Evolutionary conservation across 441 rosid species (phyloP), one percentile per base, ranked within the genome.

Genomic region (Adansonia gregorii): DNA sequence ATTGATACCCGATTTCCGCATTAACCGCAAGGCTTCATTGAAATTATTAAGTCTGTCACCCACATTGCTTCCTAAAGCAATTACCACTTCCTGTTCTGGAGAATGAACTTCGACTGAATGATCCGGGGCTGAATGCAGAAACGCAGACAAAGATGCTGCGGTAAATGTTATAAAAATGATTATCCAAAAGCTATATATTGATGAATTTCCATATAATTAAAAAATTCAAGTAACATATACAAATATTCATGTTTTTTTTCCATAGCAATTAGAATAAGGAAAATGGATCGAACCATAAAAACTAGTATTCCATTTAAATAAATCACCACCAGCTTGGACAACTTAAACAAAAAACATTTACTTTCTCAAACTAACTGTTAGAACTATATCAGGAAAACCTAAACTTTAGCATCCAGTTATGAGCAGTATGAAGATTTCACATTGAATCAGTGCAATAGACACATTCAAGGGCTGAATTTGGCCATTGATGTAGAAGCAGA

Each of bases 1-100:
- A 58, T 75, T 24, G 78, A 96, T 78, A 76, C 98, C 98, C 0
- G 82, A 82, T 78, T 78, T 80, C 79, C 85, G 92, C 99, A 94
- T 89, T 79, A 85, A 74, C 39, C 67, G 77, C 80, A 94, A 84
- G 8, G 98, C 98, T 74, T 91, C 86, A 39, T 83, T 86, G 78
- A 94, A 94, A 72, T 90, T 90, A 60, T 73, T 74, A 83, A 94
- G 78, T 73, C 98, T 84, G 78, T 96, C 85, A 31, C 99, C 99
- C 27, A 96, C 88, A 85, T 96, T 94, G 82, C 99, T 90, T 82
- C 98, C 99, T 17, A 96, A 45, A 75, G 99, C 99, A 79, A 94
- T 96, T 78, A 90, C 90, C 14, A 94, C 92, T 81, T 96, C 97
- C 80, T 96, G 89, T 85, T 91, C 93, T 5, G 82, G 81, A 27